Evolutionary conservation across 805 yeast genomes (phyloP).

Genomic region (Isabelozyma gotoi): DNA sequence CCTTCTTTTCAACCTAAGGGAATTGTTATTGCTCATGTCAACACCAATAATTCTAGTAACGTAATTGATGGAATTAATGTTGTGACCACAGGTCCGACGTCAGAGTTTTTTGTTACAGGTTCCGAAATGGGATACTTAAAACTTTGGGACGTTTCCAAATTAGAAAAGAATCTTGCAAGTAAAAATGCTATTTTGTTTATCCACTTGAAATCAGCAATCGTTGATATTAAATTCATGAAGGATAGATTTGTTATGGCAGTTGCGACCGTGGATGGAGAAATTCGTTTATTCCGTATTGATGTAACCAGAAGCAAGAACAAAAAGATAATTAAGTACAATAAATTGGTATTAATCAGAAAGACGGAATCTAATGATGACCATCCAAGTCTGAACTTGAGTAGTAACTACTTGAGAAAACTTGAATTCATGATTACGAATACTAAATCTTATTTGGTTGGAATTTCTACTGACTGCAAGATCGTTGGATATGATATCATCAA

Average conservation of each 20-base stretch:
- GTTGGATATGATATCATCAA: constrained; percentile 57
- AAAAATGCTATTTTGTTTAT: constrained; percentile 45
- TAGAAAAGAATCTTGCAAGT: constrained; percentile 61
- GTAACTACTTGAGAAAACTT: constrained; percentile 45
- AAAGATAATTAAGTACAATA: constrained; percentile 26
- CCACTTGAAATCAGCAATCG: constrained; percentile 50
- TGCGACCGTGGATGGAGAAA: constrained; percentile 46
- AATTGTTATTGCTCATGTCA: constrained; percentile 57
- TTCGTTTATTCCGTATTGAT: constrained; percentile 39
- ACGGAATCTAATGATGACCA: constrained; percentile 26
- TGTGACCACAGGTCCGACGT: constrained; percentile 58
- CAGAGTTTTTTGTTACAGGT: constrained; percentile 70
- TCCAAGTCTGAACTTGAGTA: too few species aligned
- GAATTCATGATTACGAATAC: constrained; percentile 40
- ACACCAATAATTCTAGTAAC: constrained; percentile 55
- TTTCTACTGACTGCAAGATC: constrained; percentile 55
- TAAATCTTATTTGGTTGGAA: constrained; percentile 44
- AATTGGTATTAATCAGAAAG: constrained; percentile 38
- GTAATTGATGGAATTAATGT: constrained; percentile 46
- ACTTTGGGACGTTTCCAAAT: constrained; percentile 72
- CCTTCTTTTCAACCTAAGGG: constrained; percentile 43
- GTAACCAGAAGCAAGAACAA: constrained; percentile 32
- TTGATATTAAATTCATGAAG: constrained; percentile 49
- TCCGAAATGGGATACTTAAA: constrained; percentile 71
- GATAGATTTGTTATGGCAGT: constrained; percentile 61